Base-by-base conservation (phyloP, 345 rosid genomes). In the Dipteronia dyeriana region DNA sequence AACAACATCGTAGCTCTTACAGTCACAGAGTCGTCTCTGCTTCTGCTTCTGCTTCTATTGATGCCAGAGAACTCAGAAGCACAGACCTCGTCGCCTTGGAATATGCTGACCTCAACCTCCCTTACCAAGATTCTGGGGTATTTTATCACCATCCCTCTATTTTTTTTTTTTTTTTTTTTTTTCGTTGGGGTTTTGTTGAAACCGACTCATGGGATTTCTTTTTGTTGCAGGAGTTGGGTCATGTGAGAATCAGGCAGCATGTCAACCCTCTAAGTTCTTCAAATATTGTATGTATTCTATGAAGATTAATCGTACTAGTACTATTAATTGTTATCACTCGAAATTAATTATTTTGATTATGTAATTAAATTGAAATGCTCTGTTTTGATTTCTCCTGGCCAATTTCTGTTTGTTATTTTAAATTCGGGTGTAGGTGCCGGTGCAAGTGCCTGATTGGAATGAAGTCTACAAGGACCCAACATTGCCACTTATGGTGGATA, bases 251-350 rank as follows among this genome's bases (percentile, higher is more conserved):
- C 82, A 90, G 99, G 87, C 98, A 93, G 78, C 99, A 95, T 84
- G 98, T 95, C 71, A 95, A 95, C 77, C 97, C 97, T 83, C 89
- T 93, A 71, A 87, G 95, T 78, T 87, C 94, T 25, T 90, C 98
- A 78, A 88, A 89, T 81, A 82, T 90, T 70, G 98, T 95, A 75
- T 75, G 94, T 84, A 41, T 26, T 74, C 69, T 20, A 12, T 2
- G 14, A 45, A 45, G 49, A 45, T 41, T 17, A 59, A n/a, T 59
- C 25, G 1, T 59, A n/a, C 22, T 26, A 19, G 62, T 14, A 51
- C 19, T n/a, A 45, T 10, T 45, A 10, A 45, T 45, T 9, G 13
- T 45, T 45, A 45, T 1, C 10, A 45, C 49, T 45, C 2, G 10
- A 41, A 41, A 10, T 57, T 20, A 39, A 45, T 62, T 45, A 7